Evolutionary conservation across 805 yeast species (phyloP).

Genomic region (Saccharomycopsis fodiens): DNA sequence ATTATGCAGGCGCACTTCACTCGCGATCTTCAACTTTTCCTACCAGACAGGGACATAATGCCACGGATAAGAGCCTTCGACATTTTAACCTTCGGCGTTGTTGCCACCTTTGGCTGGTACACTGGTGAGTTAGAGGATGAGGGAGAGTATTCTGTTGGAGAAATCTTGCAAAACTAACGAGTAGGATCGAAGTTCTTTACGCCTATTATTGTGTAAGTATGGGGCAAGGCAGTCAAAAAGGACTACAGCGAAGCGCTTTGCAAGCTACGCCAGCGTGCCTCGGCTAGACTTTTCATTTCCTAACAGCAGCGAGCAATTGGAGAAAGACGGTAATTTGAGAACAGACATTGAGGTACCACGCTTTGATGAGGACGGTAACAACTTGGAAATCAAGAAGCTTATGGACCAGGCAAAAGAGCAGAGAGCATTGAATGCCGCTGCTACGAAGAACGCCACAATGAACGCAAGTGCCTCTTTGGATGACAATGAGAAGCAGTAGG

Average conservation of each 20-base stretch:
- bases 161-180: conserved; percentile 16
- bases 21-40: background rate
- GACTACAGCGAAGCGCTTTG: no score
- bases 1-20: no score
- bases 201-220: conserved; percentile 58
- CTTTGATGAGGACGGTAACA: conserved; percentile 39
- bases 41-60: conserved; percentile 20
- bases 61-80: conserved; percentile 27
- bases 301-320: conserved; percentile 42
- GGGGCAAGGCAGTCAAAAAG: background rate
- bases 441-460: background rate
- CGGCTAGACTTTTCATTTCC: no score
- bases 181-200: conserved; percentile 61
- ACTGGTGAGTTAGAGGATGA: conserved; percentile 17
- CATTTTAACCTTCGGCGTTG: conserved; percentile 23
- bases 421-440: background rate
- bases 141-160: conserved; percentile 29
- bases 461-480: background rate
- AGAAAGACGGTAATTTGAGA: conserved; percentile 59
- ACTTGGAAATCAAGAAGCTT: conserved; percentile 19
- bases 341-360: conserved; percentile 51
- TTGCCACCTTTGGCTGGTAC: conserved; percentile 18
- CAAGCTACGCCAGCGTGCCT: no score
- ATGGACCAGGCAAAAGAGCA: background rate
- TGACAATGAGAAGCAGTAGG: background rate